Percentiles rank a stretch among this genome's conserved stretches.
These are phyloP conservation scores for Dillenia suffruticosa DNA, from an alignment of 164 flowering plant genomes.

Conservation along the genomic window DNA sequence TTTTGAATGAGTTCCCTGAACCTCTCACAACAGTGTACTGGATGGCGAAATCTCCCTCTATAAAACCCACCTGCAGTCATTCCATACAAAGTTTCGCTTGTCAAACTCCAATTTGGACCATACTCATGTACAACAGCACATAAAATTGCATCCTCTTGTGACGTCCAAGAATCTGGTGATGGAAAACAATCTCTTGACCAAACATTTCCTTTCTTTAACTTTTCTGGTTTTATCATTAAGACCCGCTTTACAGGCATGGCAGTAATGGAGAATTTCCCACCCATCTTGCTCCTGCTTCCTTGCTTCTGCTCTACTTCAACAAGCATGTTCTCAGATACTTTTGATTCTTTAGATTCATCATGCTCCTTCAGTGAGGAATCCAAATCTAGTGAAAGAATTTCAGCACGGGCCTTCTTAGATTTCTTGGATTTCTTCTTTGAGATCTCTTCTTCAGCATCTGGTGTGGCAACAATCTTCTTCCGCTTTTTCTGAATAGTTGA, in stretches of 20 bases:
- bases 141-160: slow-evolving; percentile 86
- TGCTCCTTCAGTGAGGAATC: slow-evolving; percentile 29
- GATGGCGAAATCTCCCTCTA: slow-evolving; percentile 89
- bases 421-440: slow-evolving; percentile 62
- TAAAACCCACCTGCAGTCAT: slow-evolving; percentile 87
- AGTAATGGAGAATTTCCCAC: slow-evolving; percentile 76
- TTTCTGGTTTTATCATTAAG: slow-evolving; percentile 79
- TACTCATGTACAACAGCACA: slow-evolving; percentile 96
- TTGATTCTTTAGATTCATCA: slow-evolving; percentile 34
- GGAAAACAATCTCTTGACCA: slow-evolving; percentile 81
- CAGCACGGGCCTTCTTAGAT: slow-evolving; percentile 39
- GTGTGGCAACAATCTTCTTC: slow-evolving; percentile 32
- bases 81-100: slow-evolving; percentile 76
- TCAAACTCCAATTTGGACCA: slow-evolving; percentile 85
- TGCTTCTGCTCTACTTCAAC: slow-evolving; percentile 53
- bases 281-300: slow-evolving; percentile 50
- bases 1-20: slow-evolving; percentile 78
- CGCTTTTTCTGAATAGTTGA: slow-evolving; percentile 52
- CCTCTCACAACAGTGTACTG: slow-evolving; percentile 91
- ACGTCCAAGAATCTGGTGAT: slow-evolving; percentile 77
- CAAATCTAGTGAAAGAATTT: slow-evolving; percentile 11
- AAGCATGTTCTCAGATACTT: slow-evolving; percentile 29
- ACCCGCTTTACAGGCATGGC: slow-evolving; percentile 77
- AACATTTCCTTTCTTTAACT: slow-evolving; percentile 64
- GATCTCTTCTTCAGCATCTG: slow-evolving; percentile 37